Conservation (phyloP, 202 grass and related monocot species). For the Carex sylvatica region DNA sequence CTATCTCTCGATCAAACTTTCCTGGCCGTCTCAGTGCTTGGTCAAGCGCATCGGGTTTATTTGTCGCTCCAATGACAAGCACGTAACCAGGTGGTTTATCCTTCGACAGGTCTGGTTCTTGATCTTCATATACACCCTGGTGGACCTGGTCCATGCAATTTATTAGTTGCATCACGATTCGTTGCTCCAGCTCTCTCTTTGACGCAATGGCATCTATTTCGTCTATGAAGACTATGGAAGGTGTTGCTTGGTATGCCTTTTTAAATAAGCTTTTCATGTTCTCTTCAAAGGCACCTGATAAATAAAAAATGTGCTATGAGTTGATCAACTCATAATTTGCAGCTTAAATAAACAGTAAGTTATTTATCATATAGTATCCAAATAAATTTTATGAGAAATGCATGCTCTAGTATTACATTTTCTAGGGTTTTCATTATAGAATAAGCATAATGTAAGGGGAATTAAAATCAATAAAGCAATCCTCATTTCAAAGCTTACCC, state of each 20-base stretch:
- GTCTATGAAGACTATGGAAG: constrained; percentile 94
- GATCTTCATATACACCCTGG: constrained; percentile 33
- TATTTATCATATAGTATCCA: neutral
- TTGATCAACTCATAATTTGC: neutral
- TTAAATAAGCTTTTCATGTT: constrained; percentile 78
- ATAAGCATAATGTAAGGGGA: neutral
- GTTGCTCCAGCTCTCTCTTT: constrained; percentile 83
- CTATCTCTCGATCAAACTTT: constrained; percentile 85
- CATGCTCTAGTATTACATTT: neutral
- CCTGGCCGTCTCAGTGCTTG: constrained; percentile 79
- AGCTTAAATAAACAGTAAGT: neutral
- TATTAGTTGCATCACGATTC: constrained; percentile 84
- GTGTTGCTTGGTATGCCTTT: constrained; percentile 76
- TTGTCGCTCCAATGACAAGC: constrained; percentile 94
- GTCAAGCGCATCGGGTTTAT: constrained; percentile 86
- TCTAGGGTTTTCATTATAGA: neutral
- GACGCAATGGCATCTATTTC: constrained; percentile 95
- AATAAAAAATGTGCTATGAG: neutral
- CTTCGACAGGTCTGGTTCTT: constrained; percentile 14
- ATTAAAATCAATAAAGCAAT: neutral
- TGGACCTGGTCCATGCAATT: constrained; percentile 93
- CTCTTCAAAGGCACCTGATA: constrained; percentile 78
- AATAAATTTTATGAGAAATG: neutral
- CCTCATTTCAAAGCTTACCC: neutral
- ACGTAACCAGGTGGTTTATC: constrained; percentile 75